A percentile compares a stretch with the other conserved stretches of the same genome.
Evolutionary conservation across 108 stramenopile species (phyloP).

Genomic region (Cyclostephanos tholiformis): DNA sequence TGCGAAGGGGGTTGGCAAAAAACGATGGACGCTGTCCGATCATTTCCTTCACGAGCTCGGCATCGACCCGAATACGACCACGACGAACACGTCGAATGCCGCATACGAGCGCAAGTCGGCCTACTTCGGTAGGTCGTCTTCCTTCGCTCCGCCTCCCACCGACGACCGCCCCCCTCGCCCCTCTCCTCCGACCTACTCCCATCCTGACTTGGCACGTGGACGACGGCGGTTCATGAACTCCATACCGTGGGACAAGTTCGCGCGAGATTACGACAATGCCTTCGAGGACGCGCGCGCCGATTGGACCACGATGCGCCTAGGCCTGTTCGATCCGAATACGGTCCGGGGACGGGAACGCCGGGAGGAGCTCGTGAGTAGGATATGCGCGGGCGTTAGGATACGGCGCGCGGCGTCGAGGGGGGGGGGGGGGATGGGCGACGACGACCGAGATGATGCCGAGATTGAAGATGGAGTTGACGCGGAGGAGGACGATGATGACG

Average conservation of each 20-base stretch:
- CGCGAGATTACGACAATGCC: conserved; percentile 31
- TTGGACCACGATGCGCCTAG: conserved; percentile 21
- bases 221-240: conserved; percentile 29
- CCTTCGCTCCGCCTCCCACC: neutral
- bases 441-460: conserved; percentile 23
- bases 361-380: conserved; percentile 36
- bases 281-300: conserved; percentile 38
- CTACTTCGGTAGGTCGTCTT: conserved; percentile 20
- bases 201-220: conserved; percentile 23
- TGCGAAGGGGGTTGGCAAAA: neutral
- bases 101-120: neutral
- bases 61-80: conserved; percentile 20
- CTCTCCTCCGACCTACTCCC: conserved; percentile 19
- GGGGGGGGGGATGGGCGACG: conserved; percentile 14
- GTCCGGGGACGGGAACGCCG: conserved; percentile 38
- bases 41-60: conserved; percentile 51
- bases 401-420: neutral
- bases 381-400: conserved; percentile 36
- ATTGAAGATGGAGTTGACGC: too few relatives aligned
- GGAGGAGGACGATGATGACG: conserved; percentile 15
- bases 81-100: neutral
- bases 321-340: conserved; percentile 33
- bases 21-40: conserved; percentile 45
- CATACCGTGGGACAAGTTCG: conserved; percentile 39
- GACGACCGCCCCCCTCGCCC: neutral